phyloP scores from a whole-genome alignment of 345 rosid genomes.

The Microcos paniculata region DNA sequence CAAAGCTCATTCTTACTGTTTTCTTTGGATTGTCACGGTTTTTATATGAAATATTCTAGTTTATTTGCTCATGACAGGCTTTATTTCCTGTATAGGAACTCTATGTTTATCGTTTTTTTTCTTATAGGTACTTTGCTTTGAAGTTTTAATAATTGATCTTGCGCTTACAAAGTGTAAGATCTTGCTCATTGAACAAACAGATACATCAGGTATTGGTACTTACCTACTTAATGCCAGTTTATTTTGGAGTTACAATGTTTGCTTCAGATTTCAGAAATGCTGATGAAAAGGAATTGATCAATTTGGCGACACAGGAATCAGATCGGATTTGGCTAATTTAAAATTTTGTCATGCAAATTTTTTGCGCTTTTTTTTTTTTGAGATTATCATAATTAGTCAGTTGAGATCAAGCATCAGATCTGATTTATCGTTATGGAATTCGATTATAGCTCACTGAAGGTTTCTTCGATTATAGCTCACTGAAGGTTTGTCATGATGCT shows the following conservation, averaged over 20 bases:
- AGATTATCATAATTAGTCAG: background rate
- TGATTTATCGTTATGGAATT: background rate
- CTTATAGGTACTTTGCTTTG: background rate
- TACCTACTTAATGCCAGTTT: background rate
- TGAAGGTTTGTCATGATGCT: background rate
- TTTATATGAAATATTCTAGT: background rate
- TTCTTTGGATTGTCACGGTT: background rate
- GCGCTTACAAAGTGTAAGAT: background rate
- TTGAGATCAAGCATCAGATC: background rate
- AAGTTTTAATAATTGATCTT: background rate
- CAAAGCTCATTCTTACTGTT: background rate
- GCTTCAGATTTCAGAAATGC: background rate
- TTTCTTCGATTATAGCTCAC: background rate
- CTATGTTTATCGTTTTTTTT: background rate
- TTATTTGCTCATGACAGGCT: background rate
- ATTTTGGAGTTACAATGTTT: background rate
- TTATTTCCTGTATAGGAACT: background rate
- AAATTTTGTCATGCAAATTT: background rate
- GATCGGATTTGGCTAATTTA: background rate
- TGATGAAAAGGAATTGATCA: background rate
- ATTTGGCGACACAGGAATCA: background rate
- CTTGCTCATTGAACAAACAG: background rate
- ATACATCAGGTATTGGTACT: background rate
- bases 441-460: background rate
- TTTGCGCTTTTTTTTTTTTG: background rate